Conservation (phyloP, 2,329 filamentous ascomycete species). For the Chalaropsis thielavioides region DNA sequence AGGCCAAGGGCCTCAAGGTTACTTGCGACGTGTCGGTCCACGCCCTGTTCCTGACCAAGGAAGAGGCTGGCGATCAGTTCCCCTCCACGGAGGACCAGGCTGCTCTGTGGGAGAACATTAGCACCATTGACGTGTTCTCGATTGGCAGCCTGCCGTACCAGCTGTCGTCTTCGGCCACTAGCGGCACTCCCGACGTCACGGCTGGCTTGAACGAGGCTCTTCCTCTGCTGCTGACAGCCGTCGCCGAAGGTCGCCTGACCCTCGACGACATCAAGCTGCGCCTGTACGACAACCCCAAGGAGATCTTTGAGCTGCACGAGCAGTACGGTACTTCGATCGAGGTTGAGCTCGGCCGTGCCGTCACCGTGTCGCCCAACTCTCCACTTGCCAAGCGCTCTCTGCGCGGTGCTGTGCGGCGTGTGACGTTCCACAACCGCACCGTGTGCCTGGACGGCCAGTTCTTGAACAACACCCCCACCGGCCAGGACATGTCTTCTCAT, state of each 20-base stretch:
- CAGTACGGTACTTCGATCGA: conserved; percentile 60
- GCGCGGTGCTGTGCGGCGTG: conserved; percentile 56
- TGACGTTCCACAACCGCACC: conserved; percentile 60
- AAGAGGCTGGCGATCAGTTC: conserved; percentile 51
- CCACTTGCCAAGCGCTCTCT: conserved; percentile 56
- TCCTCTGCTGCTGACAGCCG: conserved; percentile 61
- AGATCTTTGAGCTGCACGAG: conserved; percentile 71
- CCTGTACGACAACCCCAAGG: conserved; percentile 64
- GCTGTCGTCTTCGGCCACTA: conserved; percentile 36
- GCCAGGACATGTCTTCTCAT: conserved; percentile 65
- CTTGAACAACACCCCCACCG: conserved; percentile 40
- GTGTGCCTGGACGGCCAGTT: conserved; percentile 57
- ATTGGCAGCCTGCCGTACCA: conserved; percentile 68
- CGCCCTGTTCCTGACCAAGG: conserved; percentile 57
- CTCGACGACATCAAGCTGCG: conserved; percentile 57
- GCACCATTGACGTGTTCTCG: conserved; percentile 64
- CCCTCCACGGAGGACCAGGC: conserved; percentile 55
- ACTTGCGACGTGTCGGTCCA: conserved; percentile 75
- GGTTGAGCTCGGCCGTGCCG: conserved; percentile 54
- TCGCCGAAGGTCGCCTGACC: conserved; percentile 57
- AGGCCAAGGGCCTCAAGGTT: conserved; percentile 67
- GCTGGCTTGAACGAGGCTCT: conserved; percentile 59
- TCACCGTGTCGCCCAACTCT: conserved; percentile 32
- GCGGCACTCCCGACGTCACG: conserved; percentile 36
- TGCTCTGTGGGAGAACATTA: conserved; percentile 59